Base-by-base conservation (phyloP, 108 stramenopile genomes). In the Pseudonitzschia multiseries region DNA sequence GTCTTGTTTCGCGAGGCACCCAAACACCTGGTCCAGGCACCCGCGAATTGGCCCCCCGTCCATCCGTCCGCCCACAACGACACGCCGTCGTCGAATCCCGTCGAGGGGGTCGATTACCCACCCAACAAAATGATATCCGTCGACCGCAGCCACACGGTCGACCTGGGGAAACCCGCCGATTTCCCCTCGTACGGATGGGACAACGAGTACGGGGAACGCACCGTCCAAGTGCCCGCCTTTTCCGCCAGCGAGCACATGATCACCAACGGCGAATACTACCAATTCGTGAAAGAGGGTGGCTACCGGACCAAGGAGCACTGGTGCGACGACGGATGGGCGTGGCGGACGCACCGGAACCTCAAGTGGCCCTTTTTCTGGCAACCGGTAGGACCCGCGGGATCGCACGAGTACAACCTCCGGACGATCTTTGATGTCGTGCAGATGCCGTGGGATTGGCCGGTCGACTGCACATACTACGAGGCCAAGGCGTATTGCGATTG, bases 121-220 rank as follows among this genome's bases (percentile, higher is more conserved):
- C 4, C 78, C 50, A 92, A 92, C 52, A 32, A 68, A 41, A 90
- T 92, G 91, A 79, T 92, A 62, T 51, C 83, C 1, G 88, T 93
- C 20, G 66, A 69, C 12, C n/a, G n/a, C n/a, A 65, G 63, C 3
- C 57, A 81, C 9, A 74, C 63, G 17, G 83, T 96, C n/a, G 72
- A 77, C 63, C 81, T 98, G 46, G 97, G 97, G 13, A 98, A 98
- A 71, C 94, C 93, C 6, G 62, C 81, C 8, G 83, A 90, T 46
- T 95, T 95, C 76, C 95, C 96, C 12, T 89, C 91, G 6, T 98
- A 84, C 73, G 96, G 96, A 48, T 98, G 96, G 96, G 97, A 98
- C 79, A 98, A 96, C 75, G 97, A 97, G 69, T 98, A 97, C 73
- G 97, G 97, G 15, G 78, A 83, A 60, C 87, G 95, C 14, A 77